Percentiles rank a stretch among this genome's conserved stretches.
Conservation (phyloP, 2,329 filamentous ascomycete species). For the Arthrobotrys musiformis region DNA sequence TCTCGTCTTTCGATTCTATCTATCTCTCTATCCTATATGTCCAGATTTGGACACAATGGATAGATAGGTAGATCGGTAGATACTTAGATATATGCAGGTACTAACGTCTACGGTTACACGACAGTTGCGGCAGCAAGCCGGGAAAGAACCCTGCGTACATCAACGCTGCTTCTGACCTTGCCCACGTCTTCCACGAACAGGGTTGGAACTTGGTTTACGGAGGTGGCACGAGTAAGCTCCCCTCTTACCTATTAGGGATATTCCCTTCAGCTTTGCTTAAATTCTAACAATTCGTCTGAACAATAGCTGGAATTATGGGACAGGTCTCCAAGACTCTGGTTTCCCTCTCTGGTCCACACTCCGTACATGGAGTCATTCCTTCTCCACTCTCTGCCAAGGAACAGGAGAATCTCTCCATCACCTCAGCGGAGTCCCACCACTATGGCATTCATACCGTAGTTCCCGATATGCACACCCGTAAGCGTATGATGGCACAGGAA, state of each 20-base stretch:
- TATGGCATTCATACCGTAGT: conserved; percentile 91
- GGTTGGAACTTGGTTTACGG: conserved; percentile 91
- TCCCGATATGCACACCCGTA: conserved; percentile 94
- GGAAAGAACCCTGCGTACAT: conserved; percentile 80
- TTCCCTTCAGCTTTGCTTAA: neutral
- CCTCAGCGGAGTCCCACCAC: conserved; percentile 65
- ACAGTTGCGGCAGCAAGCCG: conserved; percentile 80
- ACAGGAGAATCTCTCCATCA: conserved; percentile 72
- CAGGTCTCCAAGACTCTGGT: conserved; percentile 89
- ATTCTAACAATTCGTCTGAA: neutral
- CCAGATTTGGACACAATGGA: too few species aligned
- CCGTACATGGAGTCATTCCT: conserved; percentile 95
- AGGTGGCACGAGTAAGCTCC: conserved; percentile 74
- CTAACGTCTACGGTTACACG: conserved; percentile 30
- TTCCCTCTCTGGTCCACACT: conserved; percentile 74
- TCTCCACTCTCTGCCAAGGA: conserved; percentile 83
- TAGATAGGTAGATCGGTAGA: too few species aligned
- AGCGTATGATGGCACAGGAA: conserved; percentile 90
- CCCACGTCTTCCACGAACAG: conserved; percentile 76
- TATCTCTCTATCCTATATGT: too few species aligned
- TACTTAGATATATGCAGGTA: conserved; percentile 54
- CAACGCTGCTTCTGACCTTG: conserved; percentile 80
- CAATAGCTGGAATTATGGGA: conserved; percentile 88
- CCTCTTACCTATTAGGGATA: neutral
- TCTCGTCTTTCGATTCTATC: neutral